Evolutionary conservation across 768 basidiomycete genomes (phyloP), one percentile per base, ranked within the genome.

Genomic region (Rhodosporidiobolus odoratus): DNA sequence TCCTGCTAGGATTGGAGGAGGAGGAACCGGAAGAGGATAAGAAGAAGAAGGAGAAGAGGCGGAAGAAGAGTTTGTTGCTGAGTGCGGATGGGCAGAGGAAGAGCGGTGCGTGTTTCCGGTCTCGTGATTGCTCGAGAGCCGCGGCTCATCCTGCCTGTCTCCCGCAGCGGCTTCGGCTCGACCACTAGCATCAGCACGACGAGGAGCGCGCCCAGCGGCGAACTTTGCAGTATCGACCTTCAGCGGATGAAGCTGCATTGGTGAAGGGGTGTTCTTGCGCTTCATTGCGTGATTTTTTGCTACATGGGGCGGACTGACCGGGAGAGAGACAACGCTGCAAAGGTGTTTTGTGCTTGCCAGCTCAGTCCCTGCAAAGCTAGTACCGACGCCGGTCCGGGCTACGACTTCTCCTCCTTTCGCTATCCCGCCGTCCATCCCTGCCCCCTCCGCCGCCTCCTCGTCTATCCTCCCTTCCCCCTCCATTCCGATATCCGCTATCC

Each of bases 61-160:
- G 62, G 62, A 74, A 74, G 69, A 65, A 35, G 54, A 52, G 48
- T 19, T 41, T 74, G 62, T 38, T 74, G 53, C n/a, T 67, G 2
- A 65, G 70, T 40, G 73, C 68, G 1, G 69, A 70, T 19, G 73
- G 73, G 23, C 62, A 53, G 54, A 48, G 73, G 54, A 74, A 67
- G 59, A 16, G 58, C 3, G 66, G 68, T 70, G 54, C 27, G 73
- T 58, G 37, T 12, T 4, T n/a, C 12, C 37, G 21, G 16, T 21
- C 30, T 21, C 43, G 8, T 6, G 2, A 23, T 25, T 37, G 43
- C 41, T 8, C 38, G 25, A 4, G 21, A 10, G 45, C 61, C 17
- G 19, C 40, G 2, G 4, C 34, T 45, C 19, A 43, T 38, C 19
- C 37, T 50, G 56, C 2, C 13, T 25, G 47, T 16, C 9, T 16